Evolutionary conservation across 2,329 filamentous ascomycete genomes (phyloP).

Genomic region (Pseudocercospora eumusae): DNA sequence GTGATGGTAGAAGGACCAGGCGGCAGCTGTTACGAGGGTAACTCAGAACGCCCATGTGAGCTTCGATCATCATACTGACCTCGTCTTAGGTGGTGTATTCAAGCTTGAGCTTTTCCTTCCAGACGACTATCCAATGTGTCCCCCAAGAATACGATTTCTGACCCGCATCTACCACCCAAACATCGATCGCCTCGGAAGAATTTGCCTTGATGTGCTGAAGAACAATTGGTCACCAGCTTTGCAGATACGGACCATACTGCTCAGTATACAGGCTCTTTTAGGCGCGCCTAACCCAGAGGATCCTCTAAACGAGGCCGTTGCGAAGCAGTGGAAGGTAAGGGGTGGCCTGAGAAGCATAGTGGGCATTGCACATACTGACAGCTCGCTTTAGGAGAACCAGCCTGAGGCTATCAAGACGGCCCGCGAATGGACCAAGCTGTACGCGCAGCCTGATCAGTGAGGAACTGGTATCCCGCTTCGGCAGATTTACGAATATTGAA

Average conservation of each 20-base stretch:
- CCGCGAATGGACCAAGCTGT: constrained; percentile 84
- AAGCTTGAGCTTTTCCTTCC: constrained; percentile 96
- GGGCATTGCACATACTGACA: constrained; percentile 19
- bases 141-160: constrained; percentile 95
- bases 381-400: constrained; percentile 68
- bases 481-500: constrained; percentile 8
- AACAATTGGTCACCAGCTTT: constrained; percentile 99
- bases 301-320: constrained; percentile 95
- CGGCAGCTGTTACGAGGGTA: constrained; percentile 93
- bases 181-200: constrained; percentile 94
- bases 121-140: constrained; percentile 98
- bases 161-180: constrained; percentile 99
- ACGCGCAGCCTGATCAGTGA: constrained; percentile 54
- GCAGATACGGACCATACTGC: constrained; percentile 96
- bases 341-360: background rate
- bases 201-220: constrained; percentile 96
- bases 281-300: constrained; percentile 97
- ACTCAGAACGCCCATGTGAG: background rate
- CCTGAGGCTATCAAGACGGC: constrained; percentile 88
- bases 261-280: constrained; percentile 94
- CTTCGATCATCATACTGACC: background rate
- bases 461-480: background rate
- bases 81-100: constrained; percentile 71
- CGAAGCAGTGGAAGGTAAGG: constrained; percentile 82
- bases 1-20: constrained; percentile 92